These are phyloP conservation scores for Botrytis sinoallii DNA, from an alignment of 2,329 filamentous ascomycete species.

Conservation along the genomic window DNA sequence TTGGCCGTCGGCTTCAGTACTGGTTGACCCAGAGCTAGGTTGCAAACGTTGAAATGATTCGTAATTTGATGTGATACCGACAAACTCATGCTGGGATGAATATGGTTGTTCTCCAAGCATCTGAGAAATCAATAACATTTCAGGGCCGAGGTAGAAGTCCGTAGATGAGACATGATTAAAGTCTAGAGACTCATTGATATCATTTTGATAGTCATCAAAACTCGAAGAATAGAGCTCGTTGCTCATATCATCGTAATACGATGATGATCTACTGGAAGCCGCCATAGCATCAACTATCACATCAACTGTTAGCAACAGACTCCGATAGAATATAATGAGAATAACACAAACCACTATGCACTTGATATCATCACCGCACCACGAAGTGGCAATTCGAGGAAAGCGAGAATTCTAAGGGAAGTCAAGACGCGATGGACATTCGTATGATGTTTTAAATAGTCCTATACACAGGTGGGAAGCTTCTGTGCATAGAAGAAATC, in stretches of 20 bases:
- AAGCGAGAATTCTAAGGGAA: background rate
- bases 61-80: background rate
- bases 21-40: background rate
- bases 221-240: background rate
- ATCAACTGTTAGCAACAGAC: background rate
- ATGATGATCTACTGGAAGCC: background rate
- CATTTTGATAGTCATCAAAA: slow-evolving; percentile 5
- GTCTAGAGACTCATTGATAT: background rate
- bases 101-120: background rate
- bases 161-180: background rate
- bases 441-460: background rate
- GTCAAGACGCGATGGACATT: background rate
- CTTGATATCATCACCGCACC: background rate
- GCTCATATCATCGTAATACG: slow-evolving; percentile 3
- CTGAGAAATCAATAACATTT: slow-evolving; percentile 8
- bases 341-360: background rate
- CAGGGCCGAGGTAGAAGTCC: slow-evolving; percentile 11
- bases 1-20: background rate
- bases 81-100: background rate
- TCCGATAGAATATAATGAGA: background rate
- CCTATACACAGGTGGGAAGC: background rate
- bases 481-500: slow-evolving; percentile 4
- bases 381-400: no score
- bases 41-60: background rate
- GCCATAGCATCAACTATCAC: slow-evolving; percentile 1